Percentiles rank a stretch among this genome's conserved stretches.
These are phyloP conservation scores for Camillea tinctor DNA, from an alignment of 2,329 filamentous ascomycete species.

Conservation along the genomic window DNA sequence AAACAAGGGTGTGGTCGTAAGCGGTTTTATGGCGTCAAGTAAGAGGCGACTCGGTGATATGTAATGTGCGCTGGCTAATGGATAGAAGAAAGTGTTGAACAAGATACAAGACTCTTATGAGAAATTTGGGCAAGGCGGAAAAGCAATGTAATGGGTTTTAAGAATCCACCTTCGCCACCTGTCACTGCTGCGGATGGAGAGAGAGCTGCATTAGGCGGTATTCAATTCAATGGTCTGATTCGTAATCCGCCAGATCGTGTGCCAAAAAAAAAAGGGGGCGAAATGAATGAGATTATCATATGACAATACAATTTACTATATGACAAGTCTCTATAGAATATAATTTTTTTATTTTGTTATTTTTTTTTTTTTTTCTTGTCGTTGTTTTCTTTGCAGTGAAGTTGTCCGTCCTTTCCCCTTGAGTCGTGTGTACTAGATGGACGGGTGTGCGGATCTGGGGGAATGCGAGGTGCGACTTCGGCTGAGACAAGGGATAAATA, in stretches of 20 bases:
- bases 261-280: background rate
- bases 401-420: constrained; percentile 5
- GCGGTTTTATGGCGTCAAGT: background rate
- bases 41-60: background rate
- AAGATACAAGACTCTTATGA: background rate
- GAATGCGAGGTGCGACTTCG: constrained; percentile 13
- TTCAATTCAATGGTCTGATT: constrained; percentile 6
- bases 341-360: background rate
- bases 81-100: background rate
- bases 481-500: too few species aligned
- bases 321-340: constrained; percentile 14
- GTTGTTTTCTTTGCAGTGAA: background rate
- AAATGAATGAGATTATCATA: background rate
- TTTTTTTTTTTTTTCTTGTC: background rate
- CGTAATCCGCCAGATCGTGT: constrained; percentile 12
- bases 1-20: background rate
- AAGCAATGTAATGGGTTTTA: constrained; percentile 1
- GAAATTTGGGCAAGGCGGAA: background rate
- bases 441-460: too few species aligned
- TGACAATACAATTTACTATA: constrained; percentile 9
- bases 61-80: background rate
- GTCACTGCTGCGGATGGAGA: constrained; percentile 11
- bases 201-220: constrained; percentile 17
- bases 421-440: background rate
- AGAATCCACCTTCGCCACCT: constrained; percentile 10